phyloP scores from a whole-genome alignment of 805 yeast species.

The Wickerhamomyces subpelliculosus region DNA sequence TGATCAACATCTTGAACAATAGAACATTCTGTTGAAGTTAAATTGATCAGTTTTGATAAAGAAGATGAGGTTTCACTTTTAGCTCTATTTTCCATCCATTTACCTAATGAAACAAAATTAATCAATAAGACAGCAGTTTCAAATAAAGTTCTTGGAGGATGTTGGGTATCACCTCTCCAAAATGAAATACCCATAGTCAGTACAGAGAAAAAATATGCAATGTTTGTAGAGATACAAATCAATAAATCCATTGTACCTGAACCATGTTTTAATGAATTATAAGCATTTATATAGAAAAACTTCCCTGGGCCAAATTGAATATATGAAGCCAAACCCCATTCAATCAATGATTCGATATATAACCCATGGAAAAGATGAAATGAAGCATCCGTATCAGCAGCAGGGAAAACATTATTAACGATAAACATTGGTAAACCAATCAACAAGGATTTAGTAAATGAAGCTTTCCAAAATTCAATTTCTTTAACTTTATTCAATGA shows the following conservation, averaged over 20 bases:
- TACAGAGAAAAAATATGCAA: slow-evolving; percentile 71
- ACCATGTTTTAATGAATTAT: slow-evolving; percentile 56
- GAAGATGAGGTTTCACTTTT: slow-evolving; percentile 93
- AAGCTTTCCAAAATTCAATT: slow-evolving; percentile 60
- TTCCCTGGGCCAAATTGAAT: slow-evolving; percentile 59
- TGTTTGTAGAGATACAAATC: slow-evolving; percentile 73
- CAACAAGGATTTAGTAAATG: slow-evolving; percentile 42
- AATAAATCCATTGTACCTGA: slow-evolving; percentile 90
- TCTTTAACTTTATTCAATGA: slow-evolving; percentile 66
- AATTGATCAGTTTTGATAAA: slow-evolving; percentile 67
- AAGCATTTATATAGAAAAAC: slow-evolving; percentile 59
- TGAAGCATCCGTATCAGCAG: slow-evolving; percentile 21
- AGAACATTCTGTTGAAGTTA: slow-evolving; percentile 72
- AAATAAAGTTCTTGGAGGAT: slow-evolving; percentile 66
- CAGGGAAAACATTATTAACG: slow-evolving; percentile 41
- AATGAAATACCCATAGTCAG: slow-evolving; percentile 49
- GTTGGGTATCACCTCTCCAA: slow-evolving; percentile 28
- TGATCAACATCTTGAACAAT: slow-evolving; percentile 40
- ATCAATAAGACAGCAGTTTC: slow-evolving; percentile 85
- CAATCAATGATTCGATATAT: slow-evolving; percentile 54
- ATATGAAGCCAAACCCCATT: slow-evolving; percentile 49
- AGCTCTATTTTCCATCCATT: slow-evolving; percentile 85
- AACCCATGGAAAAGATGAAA: slow-evolving; percentile 45
- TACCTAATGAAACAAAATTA: slow-evolving; percentile 80
- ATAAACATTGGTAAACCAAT: slow-evolving; percentile 60